phyloP scores from a whole-genome alignment of 1,284 basidiomycete species.

The Bjerkandera adusta region DNA sequence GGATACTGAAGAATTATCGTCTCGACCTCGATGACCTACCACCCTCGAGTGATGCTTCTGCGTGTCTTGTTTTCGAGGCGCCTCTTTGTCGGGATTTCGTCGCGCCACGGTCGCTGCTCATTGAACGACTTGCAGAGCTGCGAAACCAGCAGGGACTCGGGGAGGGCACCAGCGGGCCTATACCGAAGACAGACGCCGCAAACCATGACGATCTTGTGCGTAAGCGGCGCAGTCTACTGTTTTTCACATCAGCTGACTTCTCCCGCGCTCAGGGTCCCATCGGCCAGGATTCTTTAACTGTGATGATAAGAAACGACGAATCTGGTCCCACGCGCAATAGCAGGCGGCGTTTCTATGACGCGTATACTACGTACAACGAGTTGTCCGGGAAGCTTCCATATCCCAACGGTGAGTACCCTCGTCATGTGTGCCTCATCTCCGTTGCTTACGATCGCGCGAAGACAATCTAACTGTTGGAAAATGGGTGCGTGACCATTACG shows the following conservation, averaged over 20 bases:
- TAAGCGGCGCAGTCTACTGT: slow-evolving; percentile 12
- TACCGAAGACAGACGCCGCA: slow-evolving; percentile 4
- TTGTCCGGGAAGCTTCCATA: slow-evolving; percentile 46
- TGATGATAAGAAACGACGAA: slow-evolving; percentile 71
- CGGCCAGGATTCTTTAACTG: slow-evolving; percentile 61
- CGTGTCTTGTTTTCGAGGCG: slow-evolving; percentile 41
- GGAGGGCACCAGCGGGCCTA: not conserved
- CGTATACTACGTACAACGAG: slow-evolving; percentile 39
- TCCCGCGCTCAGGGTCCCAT: slow-evolving; percentile 47
- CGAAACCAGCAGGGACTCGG: not conserved
- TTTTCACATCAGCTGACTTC: too few relatives aligned
- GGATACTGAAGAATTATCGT: slow-evolving; percentile 47
- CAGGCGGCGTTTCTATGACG: slow-evolving; percentile 51
- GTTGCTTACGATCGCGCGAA: slow-evolving; percentile 26
- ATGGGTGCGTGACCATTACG: slow-evolving; percentile 58
- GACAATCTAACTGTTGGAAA: slow-evolving; percentile 55
- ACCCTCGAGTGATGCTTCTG: slow-evolving; percentile 42
- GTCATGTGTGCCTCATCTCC: not conserved
- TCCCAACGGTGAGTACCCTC: slow-evolving; percentile 44
- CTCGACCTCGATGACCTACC: slow-evolving; percentile 55
- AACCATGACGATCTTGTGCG: slow-evolving; percentile 21
- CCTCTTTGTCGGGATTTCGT: slow-evolving; percentile 49
- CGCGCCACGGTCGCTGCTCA: slow-evolving; percentile 24
- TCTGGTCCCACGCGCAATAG: slow-evolving; percentile 47
- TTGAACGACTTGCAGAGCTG: slow-evolving; percentile 9